A percentile compares a stretch with the other conserved stretches of the same genome.
Evolutionary conservation across 2,329 filamentous ascomycete species (phyloP).

Genomic region (Talaromyces verruculosus): DNA sequence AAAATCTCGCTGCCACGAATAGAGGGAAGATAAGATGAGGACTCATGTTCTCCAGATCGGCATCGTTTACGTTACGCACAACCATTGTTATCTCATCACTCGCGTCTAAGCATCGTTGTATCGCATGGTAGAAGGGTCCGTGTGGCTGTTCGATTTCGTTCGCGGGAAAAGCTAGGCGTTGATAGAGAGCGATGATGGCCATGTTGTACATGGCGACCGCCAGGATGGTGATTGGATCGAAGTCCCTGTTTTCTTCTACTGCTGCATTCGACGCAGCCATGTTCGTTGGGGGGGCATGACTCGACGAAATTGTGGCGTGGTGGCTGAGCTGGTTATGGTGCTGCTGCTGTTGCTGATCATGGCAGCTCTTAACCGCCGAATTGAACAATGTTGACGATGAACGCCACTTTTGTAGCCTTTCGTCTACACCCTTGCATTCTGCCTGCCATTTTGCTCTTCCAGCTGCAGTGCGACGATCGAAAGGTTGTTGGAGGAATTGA

Average conservation of each 20-base stretch:
- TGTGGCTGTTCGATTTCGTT: constrained; percentile 7
- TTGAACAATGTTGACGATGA: neutral
- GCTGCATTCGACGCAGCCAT: neutral
- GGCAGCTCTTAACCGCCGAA: neutral
- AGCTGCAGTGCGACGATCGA: constrained; percentile 7
- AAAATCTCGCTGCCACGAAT: constrained; percentile 11
- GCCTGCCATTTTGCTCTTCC: constrained; percentile 12
- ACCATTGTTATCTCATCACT: constrained; percentile 12
- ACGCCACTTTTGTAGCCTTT: constrained; percentile 13
- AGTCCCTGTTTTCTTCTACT: neutral
- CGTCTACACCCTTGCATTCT: constrained; percentile 6
- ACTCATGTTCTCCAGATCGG: constrained; percentile 5
- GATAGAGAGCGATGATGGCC: constrained; percentile 4
- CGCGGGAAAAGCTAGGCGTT: constrained; percentile 10
- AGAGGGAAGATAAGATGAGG: constrained; percentile 13
- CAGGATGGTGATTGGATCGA: constrained; percentile 7
- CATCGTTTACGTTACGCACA: constrained; percentile 5
- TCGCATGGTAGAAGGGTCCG: constrained; percentile 6
- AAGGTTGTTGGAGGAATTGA: constrained; percentile 13
- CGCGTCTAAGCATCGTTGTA: constrained; percentile 10
- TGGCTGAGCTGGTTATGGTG: neutral
- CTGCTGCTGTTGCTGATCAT: neutral
- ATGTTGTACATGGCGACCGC: constrained; percentile 6
- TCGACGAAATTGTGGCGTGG: neutral
- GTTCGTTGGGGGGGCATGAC: neutral